Percentiles rank a stretch among this genome's conserved stretches.
Conservation (phyloP, 2,329 filamentous ascomycete genomes). For the Lecanosticta acicola region DNA sequence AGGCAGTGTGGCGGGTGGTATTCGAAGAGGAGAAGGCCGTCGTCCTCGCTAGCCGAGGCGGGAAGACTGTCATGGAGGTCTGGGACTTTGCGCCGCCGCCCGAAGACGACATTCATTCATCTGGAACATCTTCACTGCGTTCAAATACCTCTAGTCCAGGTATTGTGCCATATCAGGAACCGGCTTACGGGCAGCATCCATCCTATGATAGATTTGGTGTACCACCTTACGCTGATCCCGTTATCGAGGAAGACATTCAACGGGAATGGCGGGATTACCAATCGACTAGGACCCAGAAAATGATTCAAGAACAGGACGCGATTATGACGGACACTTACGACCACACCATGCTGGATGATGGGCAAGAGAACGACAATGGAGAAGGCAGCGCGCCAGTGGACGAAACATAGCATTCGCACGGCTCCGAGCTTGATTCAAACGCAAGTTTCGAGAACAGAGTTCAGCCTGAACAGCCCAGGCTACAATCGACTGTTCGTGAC, state of each 20-base stretch:
- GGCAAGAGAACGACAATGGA: neutral
- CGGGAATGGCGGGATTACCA: slow-evolving; percentile 1
- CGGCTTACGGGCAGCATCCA: slow-evolving; percentile 26
- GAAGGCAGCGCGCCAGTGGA: neutral
- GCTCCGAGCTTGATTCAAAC: neutral
- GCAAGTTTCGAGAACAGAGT: too few species aligned
- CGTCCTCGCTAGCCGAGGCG: slow-evolving; percentile 79
- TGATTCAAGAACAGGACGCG: slow-evolving; percentile 19
- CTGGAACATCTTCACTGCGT: slow-evolving; percentile 9
- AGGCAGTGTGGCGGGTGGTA: slow-evolving; percentile 95
- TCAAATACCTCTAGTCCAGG: slow-evolving; percentile 14
- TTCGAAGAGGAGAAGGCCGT: slow-evolving; percentile 99
- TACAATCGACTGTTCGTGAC: too few species aligned
- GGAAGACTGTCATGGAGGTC: slow-evolving; percentile 95
- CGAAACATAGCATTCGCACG: neutral
- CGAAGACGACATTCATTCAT: slow-evolving; percentile 32
- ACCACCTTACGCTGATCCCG: neutral
- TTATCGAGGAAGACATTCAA: neutral
- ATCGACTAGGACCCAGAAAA: slow-evolving; percentile 1
- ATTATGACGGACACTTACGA: slow-evolving; percentile 25
- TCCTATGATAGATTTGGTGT: slow-evolving; percentile 11
- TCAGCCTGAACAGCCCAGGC: too few species aligned
- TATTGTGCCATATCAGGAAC: slow-evolving; percentile 27
- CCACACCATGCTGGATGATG: neutral
- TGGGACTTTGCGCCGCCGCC: slow-evolving; percentile 92